Evolutionary conservation across 306 rosid genomes (phyloP).

Genomic region (Albizia julibrissin): DNA sequence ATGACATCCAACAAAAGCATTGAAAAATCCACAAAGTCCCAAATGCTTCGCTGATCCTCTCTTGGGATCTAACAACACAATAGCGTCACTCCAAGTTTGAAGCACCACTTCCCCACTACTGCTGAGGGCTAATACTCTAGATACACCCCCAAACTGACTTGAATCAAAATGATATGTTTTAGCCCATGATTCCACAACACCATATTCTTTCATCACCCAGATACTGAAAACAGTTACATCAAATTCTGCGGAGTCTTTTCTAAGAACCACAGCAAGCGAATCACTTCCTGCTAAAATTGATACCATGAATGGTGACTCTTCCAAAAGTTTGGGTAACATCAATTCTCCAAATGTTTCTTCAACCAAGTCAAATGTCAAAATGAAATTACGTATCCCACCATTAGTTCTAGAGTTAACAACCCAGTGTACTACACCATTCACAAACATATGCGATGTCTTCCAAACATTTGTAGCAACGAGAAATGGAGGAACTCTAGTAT

Average conservation of each 20-base stretch:
- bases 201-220: background rate
- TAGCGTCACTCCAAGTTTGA: background rate
- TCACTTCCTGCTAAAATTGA: background rate
- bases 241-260: background rate
- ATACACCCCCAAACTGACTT: background rate
- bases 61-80: background rate
- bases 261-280: background rate
- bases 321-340: background rate
- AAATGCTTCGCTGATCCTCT: background rate
- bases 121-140: background rate
- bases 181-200: background rate
- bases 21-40: background rate
- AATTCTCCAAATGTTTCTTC: conserved; percentile 1
- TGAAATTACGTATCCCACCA: background rate
- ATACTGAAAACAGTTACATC: background rate
- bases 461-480: too few relatives aligned
- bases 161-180: background rate
- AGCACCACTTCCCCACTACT: background rate
- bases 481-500: background rate
- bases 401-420: background rate
- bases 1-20: background rate
- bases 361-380: background rate
- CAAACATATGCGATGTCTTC: background rate
- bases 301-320: background rate
- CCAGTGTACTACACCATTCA: conserved; percentile 7